A percentile compares a stretch with the other conserved stretches of the same genome.
Conservation (phyloP, 2,329 filamentous ascomycete species). For the Fusarium nelsonii region DNA sequence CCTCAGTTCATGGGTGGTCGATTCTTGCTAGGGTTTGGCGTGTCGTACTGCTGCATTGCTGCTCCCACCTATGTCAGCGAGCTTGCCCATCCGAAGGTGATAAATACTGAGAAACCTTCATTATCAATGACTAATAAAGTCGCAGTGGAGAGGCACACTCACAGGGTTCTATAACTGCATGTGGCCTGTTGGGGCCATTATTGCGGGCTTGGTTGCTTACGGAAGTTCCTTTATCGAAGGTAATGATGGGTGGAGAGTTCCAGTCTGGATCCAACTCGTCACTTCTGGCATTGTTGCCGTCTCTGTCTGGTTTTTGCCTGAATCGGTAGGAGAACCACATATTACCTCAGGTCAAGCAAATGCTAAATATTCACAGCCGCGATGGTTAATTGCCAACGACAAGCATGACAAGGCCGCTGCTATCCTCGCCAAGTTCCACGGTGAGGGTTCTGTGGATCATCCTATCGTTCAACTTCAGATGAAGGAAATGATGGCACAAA, state of each 20-base stretch:
- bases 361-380: slow-evolving; percentile 42
- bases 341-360: fast-evolving
- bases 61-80: slow-evolving; percentile 60
- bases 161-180: slow-evolving; percentile 57
- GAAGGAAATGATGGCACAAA: slow-evolving; percentile 55
- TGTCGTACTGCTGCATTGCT: slow-evolving; percentile 56
- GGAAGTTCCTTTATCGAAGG: slow-evolving; percentile 58
- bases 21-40: slow-evolving; percentile 68
- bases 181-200: slow-evolving; percentile 59
- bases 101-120: fast-evolving
- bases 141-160: slow-evolving; percentile 60
- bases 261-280: slow-evolving; percentile 55
- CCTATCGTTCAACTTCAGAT: slow-evolving; percentile 57
- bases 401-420: slow-evolving; percentile 52
- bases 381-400: slow-evolving; percentile 57
- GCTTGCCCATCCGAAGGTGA: slow-evolving; percentile 61
- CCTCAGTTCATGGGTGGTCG: slow-evolving; percentile 62
- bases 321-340: slow-evolving; percentile 46
- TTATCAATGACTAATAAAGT: fast-evolving
- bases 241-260: slow-evolving; percentile 54
- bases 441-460: slow-evolving; percentile 49
- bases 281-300: slow-evolving; percentile 54
- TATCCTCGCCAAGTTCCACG: slow-evolving; percentile 54
- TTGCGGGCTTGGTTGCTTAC: slow-evolving; percentile 66
- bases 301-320: slow-evolving; percentile 54